Evolutionary conservation across 176 grass and related monocot genomes (phyloP).

Genomic region (Leersia perrieri): DNA sequence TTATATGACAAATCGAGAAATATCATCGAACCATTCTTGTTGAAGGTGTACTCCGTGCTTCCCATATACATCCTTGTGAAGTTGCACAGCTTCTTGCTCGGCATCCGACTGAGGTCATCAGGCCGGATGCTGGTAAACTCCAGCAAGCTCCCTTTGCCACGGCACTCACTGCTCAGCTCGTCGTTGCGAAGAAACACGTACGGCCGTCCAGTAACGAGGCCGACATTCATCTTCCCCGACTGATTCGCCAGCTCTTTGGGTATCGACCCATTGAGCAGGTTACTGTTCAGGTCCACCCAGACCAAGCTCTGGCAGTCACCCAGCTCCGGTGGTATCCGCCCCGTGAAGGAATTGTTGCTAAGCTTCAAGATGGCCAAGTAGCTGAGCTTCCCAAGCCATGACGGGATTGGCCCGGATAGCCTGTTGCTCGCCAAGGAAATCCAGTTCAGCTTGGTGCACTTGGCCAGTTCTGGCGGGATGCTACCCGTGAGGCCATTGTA

Average conservation of each 20-base stretch:
- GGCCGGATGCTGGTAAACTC: conserved; percentile 82
- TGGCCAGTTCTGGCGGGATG: conserved; percentile 60
- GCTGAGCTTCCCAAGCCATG: conserved; percentile 80
- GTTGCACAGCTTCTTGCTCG: conserved; percentile 75
- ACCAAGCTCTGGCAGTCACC: conserved; percentile 93
- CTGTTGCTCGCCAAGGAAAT: conserved; percentile 91
- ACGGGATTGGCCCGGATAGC: conserved; percentile 63
- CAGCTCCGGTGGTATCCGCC: conserved; percentile 68
- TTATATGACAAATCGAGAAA: conserved; percentile 93
- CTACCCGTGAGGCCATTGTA: conserved; percentile 74
- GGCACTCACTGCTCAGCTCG: conserved; percentile 74
- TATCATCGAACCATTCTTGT: conserved; percentile 94
- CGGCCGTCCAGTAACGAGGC: conserved; percentile 65
- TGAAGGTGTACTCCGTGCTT: conserved; percentile 82
- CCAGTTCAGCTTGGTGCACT: conserved; percentile 84
- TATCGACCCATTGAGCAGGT: conserved; percentile 77
- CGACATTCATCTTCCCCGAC: conserved; percentile 72
- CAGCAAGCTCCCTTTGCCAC: conserved; percentile 73
- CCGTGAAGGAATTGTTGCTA: conserved; percentile 83
- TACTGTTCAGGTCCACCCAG: conserved; percentile 88
- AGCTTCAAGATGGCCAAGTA: conserved; percentile 84
- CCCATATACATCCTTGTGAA: conserved; percentile 87
- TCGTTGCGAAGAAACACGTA: conserved; percentile 90
- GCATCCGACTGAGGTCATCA: conserved; percentile 71
- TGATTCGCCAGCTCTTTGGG: conserved; percentile 64